Evolutionary conservation across 2,329 filamentous ascomycete genomes (phyloP).

Genomic region (Bipolaris gigantea): DNA sequence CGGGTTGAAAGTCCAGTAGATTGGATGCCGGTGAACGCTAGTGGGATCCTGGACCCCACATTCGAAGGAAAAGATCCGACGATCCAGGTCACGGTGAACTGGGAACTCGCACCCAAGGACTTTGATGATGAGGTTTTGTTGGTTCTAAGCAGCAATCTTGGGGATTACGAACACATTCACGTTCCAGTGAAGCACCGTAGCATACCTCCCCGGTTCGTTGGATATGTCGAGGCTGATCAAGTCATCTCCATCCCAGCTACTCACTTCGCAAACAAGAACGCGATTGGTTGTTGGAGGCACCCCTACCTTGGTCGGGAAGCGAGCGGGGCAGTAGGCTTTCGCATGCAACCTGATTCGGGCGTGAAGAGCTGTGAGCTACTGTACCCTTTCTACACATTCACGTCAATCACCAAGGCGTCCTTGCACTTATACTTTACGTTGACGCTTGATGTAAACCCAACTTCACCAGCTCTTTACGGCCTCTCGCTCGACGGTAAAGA

Average conservation of each 20-base stretch:
- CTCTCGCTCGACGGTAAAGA: slow-evolving; percentile 19
- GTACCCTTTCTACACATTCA: background rate
- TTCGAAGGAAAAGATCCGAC: background rate
- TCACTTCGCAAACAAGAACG: background rate
- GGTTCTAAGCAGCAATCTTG: background rate
- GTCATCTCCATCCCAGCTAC: background rate
- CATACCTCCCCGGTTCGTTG: background rate
- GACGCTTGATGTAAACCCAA: slow-evolving; percentile 46
- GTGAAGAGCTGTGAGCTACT: background rate
- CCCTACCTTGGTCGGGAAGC: background rate
- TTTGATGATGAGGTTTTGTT: background rate
- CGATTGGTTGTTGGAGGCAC: background rate
- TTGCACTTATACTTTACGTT: background rate
- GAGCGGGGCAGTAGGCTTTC: background rate
- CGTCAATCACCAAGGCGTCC: background rate
- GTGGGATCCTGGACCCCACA: background rate
- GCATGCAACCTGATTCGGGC: background rate
- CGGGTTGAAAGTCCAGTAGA: background rate
- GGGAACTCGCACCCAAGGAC: background rate
- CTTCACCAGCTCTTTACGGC: slow-evolving; percentile 12
- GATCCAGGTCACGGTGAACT: background rate
- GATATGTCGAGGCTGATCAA: background rate
- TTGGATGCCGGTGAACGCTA: background rate
- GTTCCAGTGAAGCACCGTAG: background rate
- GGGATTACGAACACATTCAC: background rate